Evolutionary conservation across 257 asterid species (phyloP).

Genomic region (Lantana camara): DNA sequence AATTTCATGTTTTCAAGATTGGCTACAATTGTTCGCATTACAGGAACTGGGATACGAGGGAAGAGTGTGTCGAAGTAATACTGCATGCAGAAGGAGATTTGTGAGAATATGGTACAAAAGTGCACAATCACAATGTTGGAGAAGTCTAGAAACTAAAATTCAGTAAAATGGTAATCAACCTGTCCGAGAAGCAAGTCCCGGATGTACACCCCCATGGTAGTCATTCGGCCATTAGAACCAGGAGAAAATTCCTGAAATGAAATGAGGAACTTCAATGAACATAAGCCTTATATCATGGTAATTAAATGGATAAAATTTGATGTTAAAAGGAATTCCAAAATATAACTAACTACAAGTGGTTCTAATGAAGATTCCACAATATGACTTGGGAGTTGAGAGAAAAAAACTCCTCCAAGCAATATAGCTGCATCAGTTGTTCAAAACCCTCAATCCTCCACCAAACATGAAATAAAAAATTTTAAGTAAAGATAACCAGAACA

Average conservation of each 20-base stretch:
- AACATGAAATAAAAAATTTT: neutral
- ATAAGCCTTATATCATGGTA: constrained; percentile 19
- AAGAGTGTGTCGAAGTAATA: constrained; percentile 93
- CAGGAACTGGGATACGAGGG: constrained; percentile 95
- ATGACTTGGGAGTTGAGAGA: constrained; percentile 6
- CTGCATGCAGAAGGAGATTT: constrained; percentile 51
- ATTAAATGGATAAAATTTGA: constrained; percentile 16
- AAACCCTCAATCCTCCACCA: constrained; percentile 20
- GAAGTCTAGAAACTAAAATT: too few relatives aligned
- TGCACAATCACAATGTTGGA: too few relatives aligned
- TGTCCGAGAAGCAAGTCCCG: constrained; percentile 97
- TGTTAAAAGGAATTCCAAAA: constrained; percentile 10
- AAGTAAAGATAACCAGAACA: constrained; percentile 4
- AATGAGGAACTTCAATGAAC: constrained; percentile 16
- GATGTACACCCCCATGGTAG: constrained; percentile 90
- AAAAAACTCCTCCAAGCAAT: constrained; percentile 13
- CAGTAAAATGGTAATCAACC: constrained; percentile 43
- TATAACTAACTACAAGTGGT: constrained; percentile 13
- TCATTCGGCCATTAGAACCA: constrained; percentile 85
- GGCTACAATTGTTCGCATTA: constrained; percentile 64
- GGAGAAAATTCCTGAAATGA: constrained; percentile 85
- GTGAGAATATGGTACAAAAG: constrained; percentile 16
- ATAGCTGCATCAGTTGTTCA: constrained; percentile 13
- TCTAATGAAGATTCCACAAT: constrained; percentile 17
- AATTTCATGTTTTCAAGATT: constrained; percentile 86